Base-by-base conservation (phyloP, 164 flowering plant genomes). In the Aristolochia californica region DNA sequence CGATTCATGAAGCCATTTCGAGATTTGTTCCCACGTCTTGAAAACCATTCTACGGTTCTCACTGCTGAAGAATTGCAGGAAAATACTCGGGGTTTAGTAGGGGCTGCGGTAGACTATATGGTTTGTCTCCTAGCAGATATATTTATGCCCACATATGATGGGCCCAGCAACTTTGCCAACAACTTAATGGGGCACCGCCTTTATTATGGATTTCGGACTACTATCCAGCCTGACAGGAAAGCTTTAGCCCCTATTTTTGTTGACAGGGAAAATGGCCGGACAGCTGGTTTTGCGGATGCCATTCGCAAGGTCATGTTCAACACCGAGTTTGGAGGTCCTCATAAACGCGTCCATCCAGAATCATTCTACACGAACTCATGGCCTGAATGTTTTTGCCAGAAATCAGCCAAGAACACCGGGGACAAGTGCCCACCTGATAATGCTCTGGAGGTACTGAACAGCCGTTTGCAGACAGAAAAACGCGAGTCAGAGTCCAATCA, bases 111-210 rank as follows among this genome's bases (percentile, higher is more conserved):
- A 44, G 99, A 93, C 73, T 93, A 90, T 78, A 93, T 87, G 99
- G 99, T 93, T 53, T 93, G 99, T 65, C 96, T 93, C 22, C 87
- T 93, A 10, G 77, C 99, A 1, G 95, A 93, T 72, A 83, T 93
- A 56, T 93, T 93, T 68, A 80, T 93, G 95, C 96, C 99, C 28
- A 93, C 99, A 30, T 93, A 93, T 71, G 99, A 93, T 69, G 99
- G 99, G 53, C 99, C 99, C 13, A 93, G 99, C 83, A 89, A 93
- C 77, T 93, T 93, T 55, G 99, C 99, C 58, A 91, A 93, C 77
- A 93, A 93, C 68, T 87, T 93, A 62, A 77, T 93, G 59, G 99
- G 99, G 15, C 99, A 93, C 66, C 88, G 99, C 26, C 83, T 87
- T 16, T 93, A 93, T 68, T 87, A 84, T 69, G 97, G 99, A 54